Evolutionary conservation across 1,284 basidiomycete species (phyloP), one percentile per base, ranked within the genome.

Genomic region (Sporisorium reilianum): DNA sequence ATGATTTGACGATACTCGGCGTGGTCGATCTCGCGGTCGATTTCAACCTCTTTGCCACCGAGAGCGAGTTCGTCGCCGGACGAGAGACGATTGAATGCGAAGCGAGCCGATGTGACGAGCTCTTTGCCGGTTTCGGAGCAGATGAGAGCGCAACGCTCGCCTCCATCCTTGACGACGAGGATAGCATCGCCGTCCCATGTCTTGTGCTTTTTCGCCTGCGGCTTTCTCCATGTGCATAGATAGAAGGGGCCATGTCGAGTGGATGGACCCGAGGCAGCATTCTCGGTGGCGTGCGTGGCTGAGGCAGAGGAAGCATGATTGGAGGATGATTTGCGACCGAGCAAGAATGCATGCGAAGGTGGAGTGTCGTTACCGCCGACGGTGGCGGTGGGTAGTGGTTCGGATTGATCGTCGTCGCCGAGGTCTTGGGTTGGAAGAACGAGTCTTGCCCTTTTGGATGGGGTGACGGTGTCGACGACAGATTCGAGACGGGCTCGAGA

Each of bases 181-280:
- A 86, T 64, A 0, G 80, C 85, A 61, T 86, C 85, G 8, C 80
- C 92, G 76, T 95, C 93, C 93, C 93, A 95, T 1, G 91, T 93
- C 84, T 93, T 93, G 82, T 94, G 89, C 86, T 94, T 95, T 84
- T 89, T 91, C 23, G 87, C 87, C 80, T 92, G 91, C 28, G 89
- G 90, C 78, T 91, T 92, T 25, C 93, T 88, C 79, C 80, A 84
- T 12, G 74, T 72, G 64, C 82, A 83, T 22, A 81, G 59, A 49
- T 75, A 84, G 55, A 74, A 82, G 3, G 77, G 78, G 12, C 77
- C 79, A 7, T 50, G 58, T 11, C 68, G 48, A 28, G 36, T 59
- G 40, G 61, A 61, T n/a, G 60, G 23, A 20, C 54, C 52, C n/a
- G 59, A 23, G n/a, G 36, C 42, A 45, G 67, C 42, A 22, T 42